phyloP scores from a whole-genome alignment of 345 rosid species.

The Adansonia digitata region DNA sequence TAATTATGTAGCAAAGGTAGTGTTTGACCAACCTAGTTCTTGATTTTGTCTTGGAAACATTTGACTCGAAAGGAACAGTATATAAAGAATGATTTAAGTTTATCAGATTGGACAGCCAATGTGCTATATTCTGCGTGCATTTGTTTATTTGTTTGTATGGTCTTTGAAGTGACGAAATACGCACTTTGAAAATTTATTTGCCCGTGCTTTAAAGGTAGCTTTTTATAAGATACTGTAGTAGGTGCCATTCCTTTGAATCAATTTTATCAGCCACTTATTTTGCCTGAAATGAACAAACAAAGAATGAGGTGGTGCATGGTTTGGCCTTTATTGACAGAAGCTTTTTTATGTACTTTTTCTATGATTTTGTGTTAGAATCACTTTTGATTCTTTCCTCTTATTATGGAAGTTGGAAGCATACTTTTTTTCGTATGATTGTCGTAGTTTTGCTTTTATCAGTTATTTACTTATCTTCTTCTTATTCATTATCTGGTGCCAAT shows the following conservation, averaged over 20 bases:
- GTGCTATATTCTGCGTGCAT: background rate
- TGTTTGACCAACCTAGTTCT: background rate
- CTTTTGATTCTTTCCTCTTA: background rate
- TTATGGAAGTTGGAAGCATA: background rate
- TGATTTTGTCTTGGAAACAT: background rate
- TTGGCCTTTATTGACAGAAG: background rate
- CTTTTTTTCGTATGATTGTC: background rate
- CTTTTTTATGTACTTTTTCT: background rate
- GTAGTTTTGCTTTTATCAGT: background rate
- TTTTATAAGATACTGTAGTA: background rate
- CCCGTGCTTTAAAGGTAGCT: background rate
- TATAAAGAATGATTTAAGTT: background rate
- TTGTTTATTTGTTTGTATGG: background rate
- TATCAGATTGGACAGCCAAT: background rate
- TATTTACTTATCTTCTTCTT: background rate
- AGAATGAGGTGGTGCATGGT: background rate
- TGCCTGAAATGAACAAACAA: conserved; percentile 6
- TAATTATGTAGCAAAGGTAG: background rate
- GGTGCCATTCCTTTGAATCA: background rate
- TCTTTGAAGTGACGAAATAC: background rate
- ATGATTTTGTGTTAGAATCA: background rate
- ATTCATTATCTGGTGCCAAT: background rate
- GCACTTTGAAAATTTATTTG: background rate
- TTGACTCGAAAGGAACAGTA: background rate
- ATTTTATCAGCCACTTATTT: background rate